These are phyloP conservation scores for Fusarium tanahbumbuense DNA, from an alignment of 2,329 filamentous ascomycete species.

Conservation along the genomic window DNA sequence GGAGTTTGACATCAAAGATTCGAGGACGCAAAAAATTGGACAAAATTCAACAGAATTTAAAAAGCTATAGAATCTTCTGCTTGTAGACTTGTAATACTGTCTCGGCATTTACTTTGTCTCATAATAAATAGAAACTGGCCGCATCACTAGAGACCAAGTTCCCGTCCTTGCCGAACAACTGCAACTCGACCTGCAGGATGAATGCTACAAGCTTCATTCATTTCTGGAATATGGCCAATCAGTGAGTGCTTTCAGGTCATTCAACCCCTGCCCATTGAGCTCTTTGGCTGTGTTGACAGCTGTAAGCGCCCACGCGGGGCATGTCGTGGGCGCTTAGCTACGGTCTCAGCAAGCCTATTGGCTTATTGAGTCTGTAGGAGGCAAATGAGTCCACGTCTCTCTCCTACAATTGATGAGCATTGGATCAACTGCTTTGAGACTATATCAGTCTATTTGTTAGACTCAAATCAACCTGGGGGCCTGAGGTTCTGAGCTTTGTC, in stretches of 20 bases:
- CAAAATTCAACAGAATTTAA: neutral
- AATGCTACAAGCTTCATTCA: slow-evolving; percentile 4
- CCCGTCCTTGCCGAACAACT: slow-evolving; percentile 12
- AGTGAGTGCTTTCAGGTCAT: slow-evolving; percentile 16
- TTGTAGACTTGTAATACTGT: neutral
- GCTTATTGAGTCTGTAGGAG: slow-evolving; percentile 8
- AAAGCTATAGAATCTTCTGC: neutral
- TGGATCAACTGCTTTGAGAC: slow-evolving; percentile 1
- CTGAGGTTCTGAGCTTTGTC: neutral
- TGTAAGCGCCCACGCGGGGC: slow-evolving; percentile 37
- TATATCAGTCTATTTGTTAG: neutral
- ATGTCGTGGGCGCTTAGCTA: slow-evolving; percentile 26
- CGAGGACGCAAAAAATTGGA: neutral
- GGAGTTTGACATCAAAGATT: slow-evolving; percentile 5
- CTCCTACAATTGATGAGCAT: slow-evolving; percentile 26
- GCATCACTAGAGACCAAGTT: slow-evolving; percentile 27
- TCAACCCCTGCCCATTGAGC: slow-evolving; percentile 3
- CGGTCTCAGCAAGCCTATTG: slow-evolving; percentile 23
- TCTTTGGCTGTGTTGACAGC: slow-evolving; percentile 15
- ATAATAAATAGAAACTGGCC: slow-evolving; percentile 5
- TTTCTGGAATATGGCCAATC: slow-evolving; percentile 23
- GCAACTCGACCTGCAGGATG: slow-evolving; percentile 2
- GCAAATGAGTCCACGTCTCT: slow-evolving; percentile 21
- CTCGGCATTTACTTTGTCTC: slow-evolving; percentile 7
- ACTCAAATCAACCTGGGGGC: neutral